Conservation (phyloP, 2,329 filamentous ascomycete genomes). For the Pseudocercospora macadamiae region DNA sequence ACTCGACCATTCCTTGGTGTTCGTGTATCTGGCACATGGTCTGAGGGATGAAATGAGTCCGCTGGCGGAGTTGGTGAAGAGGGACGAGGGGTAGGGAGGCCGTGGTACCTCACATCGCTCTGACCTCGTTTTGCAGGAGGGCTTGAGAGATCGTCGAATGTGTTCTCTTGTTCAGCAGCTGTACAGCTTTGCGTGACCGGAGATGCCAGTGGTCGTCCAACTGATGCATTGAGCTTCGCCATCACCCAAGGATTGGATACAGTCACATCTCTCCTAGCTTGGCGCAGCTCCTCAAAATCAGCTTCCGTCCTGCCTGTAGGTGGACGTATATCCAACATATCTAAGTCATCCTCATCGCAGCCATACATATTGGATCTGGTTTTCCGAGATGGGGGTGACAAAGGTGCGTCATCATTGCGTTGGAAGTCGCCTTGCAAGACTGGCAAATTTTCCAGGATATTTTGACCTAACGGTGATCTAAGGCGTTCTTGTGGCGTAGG, state of each 20-base stretch:
- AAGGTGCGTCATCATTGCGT: not conserved
- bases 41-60: constrained; percentile 25
- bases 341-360: constrained; percentile 40
- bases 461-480: not conserved
- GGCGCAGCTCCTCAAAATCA: constrained; percentile 38
- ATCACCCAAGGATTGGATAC: constrained; percentile 55
- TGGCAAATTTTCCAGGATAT: no score
- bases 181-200: not conserved
- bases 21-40: constrained; percentile 28
- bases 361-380: constrained; percentile 41
- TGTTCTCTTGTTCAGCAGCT: not conserved
- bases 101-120: not conserved
- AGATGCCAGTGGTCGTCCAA: not conserved
- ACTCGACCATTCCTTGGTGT: constrained; percentile 27
- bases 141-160: constrained; percentile 10
- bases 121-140: constrained; percentile 15
- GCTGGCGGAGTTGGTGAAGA: constrained; percentile 34
- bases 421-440: not conserved
- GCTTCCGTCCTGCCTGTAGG: constrained; percentile 21
- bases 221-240: constrained; percentile 49
- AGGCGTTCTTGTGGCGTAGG: not conserved
- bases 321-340: constrained; percentile 24
- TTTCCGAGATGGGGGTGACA: not conserved
- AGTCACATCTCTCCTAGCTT: constrained; percentile 37
- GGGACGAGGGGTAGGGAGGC: constrained; percentile 35